phyloP scores from a whole-genome alignment of 768 basidiomycete species.

The Xerocomellus intermedius region DNA sequence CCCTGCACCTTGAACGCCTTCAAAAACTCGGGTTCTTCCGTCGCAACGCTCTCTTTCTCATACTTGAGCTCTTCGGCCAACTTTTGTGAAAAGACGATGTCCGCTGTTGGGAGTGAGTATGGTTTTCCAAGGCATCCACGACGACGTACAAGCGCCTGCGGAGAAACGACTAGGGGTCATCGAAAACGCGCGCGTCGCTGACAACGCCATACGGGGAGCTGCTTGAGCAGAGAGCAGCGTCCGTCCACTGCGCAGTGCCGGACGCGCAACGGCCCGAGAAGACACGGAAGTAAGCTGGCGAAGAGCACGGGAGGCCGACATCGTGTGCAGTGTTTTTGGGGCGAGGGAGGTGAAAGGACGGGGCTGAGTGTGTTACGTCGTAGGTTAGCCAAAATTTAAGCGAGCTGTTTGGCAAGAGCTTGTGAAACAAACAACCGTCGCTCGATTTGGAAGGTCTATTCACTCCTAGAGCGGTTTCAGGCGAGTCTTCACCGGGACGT shows the following conservation, averaged over 20 bases:
- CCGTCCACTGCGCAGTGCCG: conserved; percentile 24
- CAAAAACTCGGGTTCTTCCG: conserved; percentile 70
- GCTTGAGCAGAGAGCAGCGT: conserved; percentile 13
- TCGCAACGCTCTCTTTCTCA: conserved; percentile 60
- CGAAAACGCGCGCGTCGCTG: conserved; percentile 41
- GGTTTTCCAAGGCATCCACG: too few species aligned
- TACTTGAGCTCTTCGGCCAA: conserved; percentile 82
- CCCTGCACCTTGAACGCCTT: conserved; percentile 69
- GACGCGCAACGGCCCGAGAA: conserved; percentile 35
- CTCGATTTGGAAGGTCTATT: conserved; percentile 16
- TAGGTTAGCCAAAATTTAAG: conserved; percentile 23
- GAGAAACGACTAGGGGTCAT: conserved; percentile 38
- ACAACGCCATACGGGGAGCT: conserved; percentile 15
- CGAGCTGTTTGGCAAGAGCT: conserved; percentile 34
- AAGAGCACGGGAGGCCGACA: conserved; percentile 65
- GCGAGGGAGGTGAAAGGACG: not conserved
- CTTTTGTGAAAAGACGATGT: conserved; percentile 71
- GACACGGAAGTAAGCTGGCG: conserved; percentile 53
- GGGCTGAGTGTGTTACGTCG: not conserved
- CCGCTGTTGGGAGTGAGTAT: conserved; percentile 44
- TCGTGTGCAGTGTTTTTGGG: conserved; percentile 24
- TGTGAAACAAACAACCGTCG: conserved; percentile 30
- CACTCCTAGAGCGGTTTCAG: too few species aligned
- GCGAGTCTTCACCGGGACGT: not conserved
- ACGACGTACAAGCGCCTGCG: conserved; percentile 43